Percentiles rank a stretch among this genome's conserved stretches.
phyloP scores from a whole-genome alignment of 805 yeast species.

The Saturnispora quitensis region DNA sequence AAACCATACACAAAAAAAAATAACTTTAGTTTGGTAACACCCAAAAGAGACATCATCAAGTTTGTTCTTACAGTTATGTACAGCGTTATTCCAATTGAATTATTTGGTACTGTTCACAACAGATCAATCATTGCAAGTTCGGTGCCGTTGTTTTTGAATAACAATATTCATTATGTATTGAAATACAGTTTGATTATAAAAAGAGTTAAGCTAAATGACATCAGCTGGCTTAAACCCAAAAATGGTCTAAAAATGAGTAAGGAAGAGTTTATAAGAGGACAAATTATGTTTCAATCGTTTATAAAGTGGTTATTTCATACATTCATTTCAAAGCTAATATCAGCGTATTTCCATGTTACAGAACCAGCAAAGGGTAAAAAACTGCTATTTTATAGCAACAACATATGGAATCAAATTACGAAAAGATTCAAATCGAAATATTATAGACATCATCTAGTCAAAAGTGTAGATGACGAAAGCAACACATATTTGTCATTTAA shows the following conservation, averaged over 20 bases:
- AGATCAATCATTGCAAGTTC: slow-evolving; percentile 30
- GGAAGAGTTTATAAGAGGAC: slow-evolving; percentile 35
- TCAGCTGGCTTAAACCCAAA: slow-evolving; percentile 46
- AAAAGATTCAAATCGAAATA: slow-evolving; percentile 36
- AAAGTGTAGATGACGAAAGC: slow-evolving; percentile 12
- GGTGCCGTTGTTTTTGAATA: slow-evolving; percentile 31
- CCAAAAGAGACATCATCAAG: slow-evolving; percentile 29
- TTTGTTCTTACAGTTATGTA: slow-evolving; percentile 37
- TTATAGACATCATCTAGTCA: slow-evolving; percentile 28
- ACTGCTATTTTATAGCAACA: slow-evolving; percentile 46
- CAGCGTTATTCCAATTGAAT: slow-evolving; percentile 39
- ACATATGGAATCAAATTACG: slow-evolving; percentile 43
- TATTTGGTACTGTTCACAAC: slow-evolving; percentile 47
- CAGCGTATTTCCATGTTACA: slow-evolving; percentile 58
- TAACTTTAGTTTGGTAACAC: slow-evolving; percentile 28
- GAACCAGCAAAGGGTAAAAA: slow-evolving; percentile 36
- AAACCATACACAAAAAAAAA: slow-evolving; percentile 6
- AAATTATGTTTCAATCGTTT: slow-evolving; percentile 31
- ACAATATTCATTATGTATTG: slow-evolving; percentile 31
- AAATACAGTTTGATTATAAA: slow-evolving; percentile 26
- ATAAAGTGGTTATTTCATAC: slow-evolving; percentile 48
- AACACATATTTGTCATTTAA: slow-evolving; percentile 14
- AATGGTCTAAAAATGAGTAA: slow-evolving; percentile 24
- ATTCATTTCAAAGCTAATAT: slow-evolving; percentile 39
- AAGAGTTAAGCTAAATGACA: slow-evolving; percentile 33